phyloP scores from a whole-genome alignment of 495 filamentous ascomycete species.

The Xylaria grammica region DNA sequence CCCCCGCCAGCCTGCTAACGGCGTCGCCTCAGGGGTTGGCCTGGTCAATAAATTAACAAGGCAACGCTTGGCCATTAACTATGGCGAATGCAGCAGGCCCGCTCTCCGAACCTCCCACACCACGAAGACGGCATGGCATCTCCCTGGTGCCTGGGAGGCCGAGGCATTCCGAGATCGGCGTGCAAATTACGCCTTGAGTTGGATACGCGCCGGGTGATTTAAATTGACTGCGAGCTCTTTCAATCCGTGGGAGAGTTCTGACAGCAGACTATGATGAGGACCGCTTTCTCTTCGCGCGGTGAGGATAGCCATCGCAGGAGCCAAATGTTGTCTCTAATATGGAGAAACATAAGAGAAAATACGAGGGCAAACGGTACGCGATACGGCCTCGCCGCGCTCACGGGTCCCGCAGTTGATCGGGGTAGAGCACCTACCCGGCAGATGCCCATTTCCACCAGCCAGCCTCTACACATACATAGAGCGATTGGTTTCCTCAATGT shows the following conservation, averaged over 20 bases:
- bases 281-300: too few relatives aligned
- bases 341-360: too few relatives aligned
- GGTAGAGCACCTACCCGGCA: not conserved
- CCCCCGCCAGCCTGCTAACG: not conserved
- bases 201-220: not conserved
- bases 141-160: not conserved
- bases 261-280: too few relatives aligned
- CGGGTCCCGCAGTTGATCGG: not conserved
- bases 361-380: too few relatives aligned
- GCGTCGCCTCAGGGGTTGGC: not conserved
- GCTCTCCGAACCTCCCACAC: slow-evolving; percentile 7
- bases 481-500: not conserved
- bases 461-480: too few relatives aligned
- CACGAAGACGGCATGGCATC: not conserved
- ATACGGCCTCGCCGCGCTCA: too few relatives aligned
- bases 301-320: too few relatives aligned
- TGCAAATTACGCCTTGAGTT: not conserved
- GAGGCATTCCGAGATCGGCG: not conserved
- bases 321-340: too few relatives aligned
- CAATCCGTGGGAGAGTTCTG: too few relatives aligned
- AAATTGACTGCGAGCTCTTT: not conserved
- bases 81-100: not conserved
- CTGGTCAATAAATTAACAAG: not conserved
- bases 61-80: not conserved
- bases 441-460: not conserved